Evolutionary conservation across 805 yeast species (phyloP).

Genomic region (Tanozyma kutaoensis): DNA sequence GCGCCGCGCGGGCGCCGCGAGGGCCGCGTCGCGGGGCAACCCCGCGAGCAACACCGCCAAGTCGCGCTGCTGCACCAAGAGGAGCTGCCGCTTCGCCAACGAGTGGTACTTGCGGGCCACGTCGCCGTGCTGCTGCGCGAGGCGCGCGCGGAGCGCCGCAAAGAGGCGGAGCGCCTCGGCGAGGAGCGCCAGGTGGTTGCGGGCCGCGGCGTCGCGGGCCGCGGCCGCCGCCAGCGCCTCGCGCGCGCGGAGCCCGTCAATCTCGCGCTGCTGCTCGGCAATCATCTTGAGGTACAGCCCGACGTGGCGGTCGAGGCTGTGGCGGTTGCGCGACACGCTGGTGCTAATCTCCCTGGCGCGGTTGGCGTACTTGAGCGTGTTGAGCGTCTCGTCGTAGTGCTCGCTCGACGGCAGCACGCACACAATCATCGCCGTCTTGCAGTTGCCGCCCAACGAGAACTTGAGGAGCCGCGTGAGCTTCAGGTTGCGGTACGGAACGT

Average conservation of each 20-base stretch:
- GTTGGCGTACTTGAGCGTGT: slow-evolving; percentile 83
- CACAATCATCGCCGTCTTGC: slow-evolving; percentile 92
- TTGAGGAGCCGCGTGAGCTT: slow-evolving; percentile 78
- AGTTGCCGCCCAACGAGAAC: slow-evolving; percentile 86
- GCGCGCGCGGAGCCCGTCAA: slow-evolving; percentile 49
- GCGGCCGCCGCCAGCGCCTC: slow-evolving; percentile 32
- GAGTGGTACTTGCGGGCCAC: slow-evolving; percentile 28
- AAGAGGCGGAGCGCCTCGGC: slow-evolving; percentile 19
- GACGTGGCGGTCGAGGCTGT: slow-evolving; percentile 67
- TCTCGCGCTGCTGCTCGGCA: slow-evolving; percentile 65
- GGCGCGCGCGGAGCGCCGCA: slow-evolving; percentile 23
- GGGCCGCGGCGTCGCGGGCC: slow-evolving; percentile 16
- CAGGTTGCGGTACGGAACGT: slow-evolving; percentile 85
- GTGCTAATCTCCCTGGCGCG: slow-evolving; percentile 87
- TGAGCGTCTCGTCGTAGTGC: slow-evolving; percentile 88
- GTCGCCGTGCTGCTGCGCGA: slow-evolving; percentile 30
- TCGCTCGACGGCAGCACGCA: slow-evolving; percentile 78
- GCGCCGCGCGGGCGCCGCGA: slow-evolving; percentile 12
- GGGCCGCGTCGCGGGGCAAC: neutral
- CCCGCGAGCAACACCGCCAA: neutral
- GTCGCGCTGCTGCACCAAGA: slow-evolving; percentile 5
- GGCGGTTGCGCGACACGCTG: slow-evolving; percentile 59
- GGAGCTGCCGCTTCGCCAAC: slow-evolving; percentile 32
- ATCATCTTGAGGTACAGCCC: slow-evolving; percentile 78
- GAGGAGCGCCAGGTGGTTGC: slow-evolving; percentile 11